A percentile compares a stretch with the other conserved stretches of the same genome.
These are phyloP conservation scores for Debaryomyces tyrocola DNA, from an alignment of 805 yeast genomes.

Conservation along the genomic window DNA sequence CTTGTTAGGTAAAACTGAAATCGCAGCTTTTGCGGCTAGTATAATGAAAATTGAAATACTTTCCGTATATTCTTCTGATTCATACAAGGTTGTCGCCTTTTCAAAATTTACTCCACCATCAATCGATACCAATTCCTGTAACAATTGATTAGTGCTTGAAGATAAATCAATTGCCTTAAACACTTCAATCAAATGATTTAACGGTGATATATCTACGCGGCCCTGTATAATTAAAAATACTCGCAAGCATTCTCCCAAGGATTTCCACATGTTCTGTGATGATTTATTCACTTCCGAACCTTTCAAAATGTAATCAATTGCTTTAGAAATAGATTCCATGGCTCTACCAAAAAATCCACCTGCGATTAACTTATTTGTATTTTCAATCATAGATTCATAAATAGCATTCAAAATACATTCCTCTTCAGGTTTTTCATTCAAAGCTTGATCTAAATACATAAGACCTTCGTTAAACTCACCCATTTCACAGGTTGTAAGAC, in stretches of 20 bases:
- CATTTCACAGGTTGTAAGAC: slow-evolving; percentile 60
- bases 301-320: slow-evolving; percentile 42
- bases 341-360: slow-evolving; percentile 74
- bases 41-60: slow-evolving; percentile 43
- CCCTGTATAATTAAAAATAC: slow-evolving; percentile 58
- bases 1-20: slow-evolving; percentile 32
- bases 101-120: slow-evolving; percentile 14
- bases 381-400: slow-evolving; percentile 55
- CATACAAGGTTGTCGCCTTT: slow-evolving; percentile 17
- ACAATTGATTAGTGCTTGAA: slow-evolving; percentile 17
- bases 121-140: slow-evolving; percentile 13
- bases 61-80: slow-evolving; percentile 18
- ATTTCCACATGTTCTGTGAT: slow-evolving; percentile 66
- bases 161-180: slow-evolving; percentile 13
- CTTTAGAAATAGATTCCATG: slow-evolving; percentile 43
- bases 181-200: slow-evolving; percentile 19
- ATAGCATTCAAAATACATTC: slow-evolving; percentile 48
- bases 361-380: slow-evolving; percentile 50
- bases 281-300: slow-evolving; percentile 35
- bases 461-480: slow-evolving; percentile 69
- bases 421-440: slow-evolving; percentile 47
- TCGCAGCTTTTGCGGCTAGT: slow-evolving; percentile 47
- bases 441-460: slow-evolving; percentile 42
- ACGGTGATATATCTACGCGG: slow-evolving; percentile 50
- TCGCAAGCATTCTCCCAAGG: slow-evolving; percentile 56